These are phyloP conservation scores for Suhomyces bribrorum DNA, from an alignment of 1,139 yeast species.

Conservation along the genomic window DNA sequence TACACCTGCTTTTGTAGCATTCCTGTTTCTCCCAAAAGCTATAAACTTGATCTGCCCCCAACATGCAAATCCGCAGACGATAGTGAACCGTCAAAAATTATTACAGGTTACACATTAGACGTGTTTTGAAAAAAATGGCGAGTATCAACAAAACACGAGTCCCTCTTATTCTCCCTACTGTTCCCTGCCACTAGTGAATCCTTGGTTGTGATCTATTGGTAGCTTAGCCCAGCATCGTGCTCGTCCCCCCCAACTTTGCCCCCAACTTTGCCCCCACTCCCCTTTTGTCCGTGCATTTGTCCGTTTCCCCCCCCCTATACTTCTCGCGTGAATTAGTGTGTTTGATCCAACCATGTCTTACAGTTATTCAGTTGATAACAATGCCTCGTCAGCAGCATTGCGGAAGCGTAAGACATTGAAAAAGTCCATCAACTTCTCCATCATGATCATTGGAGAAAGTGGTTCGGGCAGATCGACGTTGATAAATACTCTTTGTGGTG, in stretches of 20 bases:
- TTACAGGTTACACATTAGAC: slow-evolving; percentile 12
- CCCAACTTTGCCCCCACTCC: background rate
- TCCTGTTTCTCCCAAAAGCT: no score
- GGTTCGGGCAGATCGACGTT: slow-evolving; percentile 66
- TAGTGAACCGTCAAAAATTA: slow-evolving; percentile 6
- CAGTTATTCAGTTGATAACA: slow-evolving; percentile 19
- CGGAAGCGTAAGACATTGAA: slow-evolving; percentile 60
- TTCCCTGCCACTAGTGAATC: no score
- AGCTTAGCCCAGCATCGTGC: background rate
- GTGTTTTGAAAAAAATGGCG: slow-evolving; percentile 12
- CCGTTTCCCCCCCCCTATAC: no score
- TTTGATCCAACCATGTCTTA: slow-evolving; percentile 13
- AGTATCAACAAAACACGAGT: slow-evolving; percentile 11
- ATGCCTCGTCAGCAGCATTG: slow-evolving; percentile 32
- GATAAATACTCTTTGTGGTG: slow-evolving; percentile 77
- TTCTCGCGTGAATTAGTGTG: no score
- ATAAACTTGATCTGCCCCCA: no score
- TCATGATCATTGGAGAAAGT: slow-evolving; percentile 61
- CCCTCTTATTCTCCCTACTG: background rate
- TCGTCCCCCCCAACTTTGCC: background rate
- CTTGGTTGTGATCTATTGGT: no score
- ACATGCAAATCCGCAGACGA: slow-evolving; percentile 8
- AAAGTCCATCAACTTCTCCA: slow-evolving; percentile 54
- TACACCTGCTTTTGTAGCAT: no score
- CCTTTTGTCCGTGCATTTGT: background rate